Percentiles rank a stretch among this genome's conserved stretches.
Evolutionary conservation across 192 early-diverging fungal genomes (phyloP).

Genomic region (Entomortierella chlamydospora): DNA sequence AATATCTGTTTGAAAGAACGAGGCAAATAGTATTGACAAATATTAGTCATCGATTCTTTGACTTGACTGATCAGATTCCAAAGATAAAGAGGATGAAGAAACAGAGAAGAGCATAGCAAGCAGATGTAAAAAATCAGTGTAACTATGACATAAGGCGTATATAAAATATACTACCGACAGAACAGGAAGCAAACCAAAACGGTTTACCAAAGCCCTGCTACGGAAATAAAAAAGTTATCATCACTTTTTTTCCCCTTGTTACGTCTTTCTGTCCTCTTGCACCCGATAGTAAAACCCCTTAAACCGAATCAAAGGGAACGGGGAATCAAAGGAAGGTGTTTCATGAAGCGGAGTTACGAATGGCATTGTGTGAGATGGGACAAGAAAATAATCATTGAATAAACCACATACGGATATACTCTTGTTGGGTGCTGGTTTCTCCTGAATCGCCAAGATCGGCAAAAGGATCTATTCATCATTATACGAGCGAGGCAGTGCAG

Average conservation of each 20-base stretch:
- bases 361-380: background rate
- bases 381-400: background rate
- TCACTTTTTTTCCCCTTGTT: slow-evolving; percentile 33
- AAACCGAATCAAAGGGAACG: background rate
- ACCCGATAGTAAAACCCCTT: background rate
- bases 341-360: background rate
- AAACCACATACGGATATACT: slow-evolving; percentile 55
- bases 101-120: background rate
- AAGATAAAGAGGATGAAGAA: background rate
- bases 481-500: background rate
- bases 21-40: background rate
- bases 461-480: slow-evolving; percentile 46
- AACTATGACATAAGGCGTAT: slow-evolving; percentile 58
- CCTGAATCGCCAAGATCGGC: slow-evolving; percentile 53
- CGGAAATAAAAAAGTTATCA: slow-evolving; percentile 55
- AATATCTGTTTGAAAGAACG: slow-evolving; percentile 74
- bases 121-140: slow-evolving; percentile 46
- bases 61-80: background rate
- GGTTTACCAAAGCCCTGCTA: slow-evolving; percentile 50
- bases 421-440: slow-evolving; percentile 44
- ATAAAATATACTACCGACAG: slow-evolving; percentile 54
- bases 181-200: slow-evolving; percentile 55
- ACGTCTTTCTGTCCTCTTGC: background rate
- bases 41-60: background rate
- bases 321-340: slow-evolving; percentile 6